Evolutionary conservation across 306 rosid species (phyloP).

Genomic region (Heteromeles arbutifolia): DNA sequence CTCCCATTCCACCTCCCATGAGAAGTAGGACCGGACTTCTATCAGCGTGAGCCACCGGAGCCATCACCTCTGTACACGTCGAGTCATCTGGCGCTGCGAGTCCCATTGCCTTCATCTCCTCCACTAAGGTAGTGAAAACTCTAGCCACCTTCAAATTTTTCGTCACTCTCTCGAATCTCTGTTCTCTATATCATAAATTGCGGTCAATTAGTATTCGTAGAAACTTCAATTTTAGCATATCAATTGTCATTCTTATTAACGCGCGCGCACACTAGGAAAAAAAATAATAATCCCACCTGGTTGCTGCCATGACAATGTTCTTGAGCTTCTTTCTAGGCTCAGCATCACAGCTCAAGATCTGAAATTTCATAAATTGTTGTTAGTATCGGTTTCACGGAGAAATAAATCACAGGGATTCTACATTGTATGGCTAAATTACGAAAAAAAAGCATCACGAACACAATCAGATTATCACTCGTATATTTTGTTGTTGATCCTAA

Average conservation of each 20-base stretch:
- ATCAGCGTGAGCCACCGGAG: conserved; percentile 85
- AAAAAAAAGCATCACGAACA: background rate
- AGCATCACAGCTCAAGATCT: conserved; percentile 68
- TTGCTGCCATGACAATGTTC: conserved; percentile 84
- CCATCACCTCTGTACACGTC: conserved; percentile 94
- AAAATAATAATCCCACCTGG: conserved; percentile 41
- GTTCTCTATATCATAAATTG: conserved; percentile 47
- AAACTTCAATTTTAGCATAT: background rate
- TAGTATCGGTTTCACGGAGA: background rate
- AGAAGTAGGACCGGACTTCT: conserved; percentile 92
- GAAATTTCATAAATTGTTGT: conserved; percentile 11
- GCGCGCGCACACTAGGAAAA: background rate
- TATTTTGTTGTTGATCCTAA: background rate
- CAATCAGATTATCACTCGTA: background rate
- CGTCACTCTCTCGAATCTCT: conserved; percentile 83
- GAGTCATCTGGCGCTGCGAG: conserved; percentile 60
- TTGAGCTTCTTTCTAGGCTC: conserved; percentile 77
- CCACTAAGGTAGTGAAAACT: conserved; percentile 78
- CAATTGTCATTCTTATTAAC: background rate
- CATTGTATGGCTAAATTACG: background rate
- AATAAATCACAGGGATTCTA: background rate
- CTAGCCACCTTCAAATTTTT: conserved; percentile 95
- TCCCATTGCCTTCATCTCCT: conserved; percentile 98
- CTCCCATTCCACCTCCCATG: conserved; percentile 99
- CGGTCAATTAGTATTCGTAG: background rate